phyloP scores from a whole-genome alignment of 176 grass and related monocot genomes.

The Secale cereale region DNA sequence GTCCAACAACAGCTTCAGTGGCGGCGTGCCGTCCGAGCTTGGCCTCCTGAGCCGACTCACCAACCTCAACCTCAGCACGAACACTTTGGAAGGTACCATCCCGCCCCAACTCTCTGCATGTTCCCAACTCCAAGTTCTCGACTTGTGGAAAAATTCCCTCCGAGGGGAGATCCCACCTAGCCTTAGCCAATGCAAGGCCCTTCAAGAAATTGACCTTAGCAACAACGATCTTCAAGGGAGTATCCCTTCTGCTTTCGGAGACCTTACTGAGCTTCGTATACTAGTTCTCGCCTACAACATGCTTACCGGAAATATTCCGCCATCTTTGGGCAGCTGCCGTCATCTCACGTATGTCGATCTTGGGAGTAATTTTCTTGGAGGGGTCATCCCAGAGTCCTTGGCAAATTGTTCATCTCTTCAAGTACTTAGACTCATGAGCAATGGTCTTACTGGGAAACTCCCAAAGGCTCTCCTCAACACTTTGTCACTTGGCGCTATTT shows the following conservation, averaged over 20 bases:
- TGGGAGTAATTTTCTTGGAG: slow-evolving; percentile 18
- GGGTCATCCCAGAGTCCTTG: slow-evolving; percentile 37
- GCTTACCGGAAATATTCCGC: slow-evolving; percentile 11
- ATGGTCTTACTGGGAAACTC: slow-evolving; percentile 33
- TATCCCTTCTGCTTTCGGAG: slow-evolving; percentile 41
- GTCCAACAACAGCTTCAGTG: slow-evolving; percentile 35
- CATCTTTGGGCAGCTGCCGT: slow-evolving; percentile 3
- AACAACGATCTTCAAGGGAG: slow-evolving; percentile 44
- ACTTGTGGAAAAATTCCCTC: slow-evolving; percentile 34
- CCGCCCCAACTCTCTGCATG: slow-evolving; percentile 34
- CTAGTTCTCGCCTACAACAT: slow-evolving; percentile 19
- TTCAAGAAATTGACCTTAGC: slow-evolving; percentile 29
- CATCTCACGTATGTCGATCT: slow-evolving; percentile 24
- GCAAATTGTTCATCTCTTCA: slow-evolving; percentile 19
- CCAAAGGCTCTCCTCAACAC: slow-evolving; percentile 35
- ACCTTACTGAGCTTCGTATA: slow-evolving; percentile 24
- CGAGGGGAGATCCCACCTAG: slow-evolving; percentile 28
- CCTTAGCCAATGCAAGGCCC: slow-evolving; percentile 21
- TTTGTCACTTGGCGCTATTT: slow-evolving; percentile 1
- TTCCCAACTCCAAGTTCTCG: slow-evolving; percentile 23
- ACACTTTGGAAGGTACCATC: slow-evolving; percentile 39
- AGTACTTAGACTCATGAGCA: slow-evolving; percentile 14
- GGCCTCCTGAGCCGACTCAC: slow-evolving; percentile 28
- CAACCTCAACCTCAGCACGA: slow-evolving; percentile 55
- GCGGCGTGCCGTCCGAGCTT: slow-evolving; percentile 34